Evolutionary conservation across 805 yeast species (phyloP).

Genomic region (Barnettozyma californica): DNA sequence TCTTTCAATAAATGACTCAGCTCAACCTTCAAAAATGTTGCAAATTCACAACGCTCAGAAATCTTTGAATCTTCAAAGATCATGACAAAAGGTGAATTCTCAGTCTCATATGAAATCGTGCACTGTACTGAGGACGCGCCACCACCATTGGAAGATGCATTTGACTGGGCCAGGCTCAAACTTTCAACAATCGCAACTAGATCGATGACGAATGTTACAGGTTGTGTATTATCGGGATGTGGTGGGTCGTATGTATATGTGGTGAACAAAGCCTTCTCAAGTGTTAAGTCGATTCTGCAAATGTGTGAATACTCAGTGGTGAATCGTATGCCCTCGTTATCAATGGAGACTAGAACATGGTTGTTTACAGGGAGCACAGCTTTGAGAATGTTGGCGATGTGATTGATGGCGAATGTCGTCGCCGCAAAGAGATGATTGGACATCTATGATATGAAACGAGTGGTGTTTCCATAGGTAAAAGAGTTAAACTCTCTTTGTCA

Average conservation of each 20-base stretch:
- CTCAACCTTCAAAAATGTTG: constrained; percentile 35
- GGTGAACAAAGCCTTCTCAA: constrained; percentile 34
- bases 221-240: constrained; percentile 4
- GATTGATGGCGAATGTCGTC: constrained; percentile 40
- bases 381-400: constrained; percentile 40
- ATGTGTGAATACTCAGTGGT: constrained; percentile 43
- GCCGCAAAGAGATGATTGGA: constrained; percentile 32
- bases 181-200: constrained; percentile 45
- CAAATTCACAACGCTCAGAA: constrained; percentile 52
- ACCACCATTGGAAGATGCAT: constrained; percentile 9
- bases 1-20: constrained; percentile 17
- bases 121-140: constrained; percentile 33
- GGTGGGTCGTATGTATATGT: constrained; percentile 23
- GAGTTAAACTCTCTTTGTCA: neutral
- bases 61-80: constrained; percentile 50
- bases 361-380: constrained; percentile 37
- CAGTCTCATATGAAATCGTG: constrained; percentile 43
- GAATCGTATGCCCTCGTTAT: constrained; percentile 47
- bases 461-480: neutral
- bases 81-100: constrained; percentile 49
- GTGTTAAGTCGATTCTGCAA: constrained; percentile 28
- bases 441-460: neutral
- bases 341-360: constrained; percentile 38
- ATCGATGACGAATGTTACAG: constrained; percentile 36
- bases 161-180: constrained; percentile 36